Evolutionary conservation across 2,329 filamentous ascomycete genomes (phyloP).

Genomic region (Colletotrichum chrysophilum): DNA sequence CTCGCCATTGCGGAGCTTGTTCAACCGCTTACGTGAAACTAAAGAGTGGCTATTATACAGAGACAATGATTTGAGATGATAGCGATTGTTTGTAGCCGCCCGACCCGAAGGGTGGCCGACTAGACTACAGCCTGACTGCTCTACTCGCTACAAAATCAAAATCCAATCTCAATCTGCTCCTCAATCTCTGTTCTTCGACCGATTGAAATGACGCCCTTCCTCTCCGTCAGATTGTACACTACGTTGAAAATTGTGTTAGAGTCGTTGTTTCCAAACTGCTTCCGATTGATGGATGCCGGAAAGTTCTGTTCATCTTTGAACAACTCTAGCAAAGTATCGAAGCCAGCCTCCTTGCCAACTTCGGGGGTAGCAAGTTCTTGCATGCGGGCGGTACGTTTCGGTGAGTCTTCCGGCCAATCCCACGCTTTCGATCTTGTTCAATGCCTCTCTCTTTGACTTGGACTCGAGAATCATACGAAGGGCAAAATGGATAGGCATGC

Average conservation of each 20-base stretch:
- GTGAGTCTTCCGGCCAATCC: not conserved
- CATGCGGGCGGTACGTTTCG: not conserved
- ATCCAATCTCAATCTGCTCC: not conserved
- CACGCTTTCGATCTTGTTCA: not conserved
- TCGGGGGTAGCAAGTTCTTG: not conserved
- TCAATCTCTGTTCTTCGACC: not conserved
- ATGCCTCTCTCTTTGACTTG: not conserved
- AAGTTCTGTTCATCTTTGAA: not conserved
- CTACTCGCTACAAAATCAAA: not conserved
- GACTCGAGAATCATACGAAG: not conserved
- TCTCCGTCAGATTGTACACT: not conserved
- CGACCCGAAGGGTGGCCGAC: too few relatives aligned
- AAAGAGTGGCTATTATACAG: too few relatives aligned
- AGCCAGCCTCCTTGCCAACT: not conserved
- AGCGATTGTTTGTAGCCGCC: too few relatives aligned
- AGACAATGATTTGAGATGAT: too few relatives aligned
- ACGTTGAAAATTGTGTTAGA: not conserved
- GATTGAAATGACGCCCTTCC: not conserved
- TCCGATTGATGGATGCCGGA: not conserved
- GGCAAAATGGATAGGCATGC: not conserved
- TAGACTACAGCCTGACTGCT: not conserved
- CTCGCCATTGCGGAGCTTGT: too few relatives aligned
- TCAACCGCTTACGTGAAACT: too few relatives aligned
- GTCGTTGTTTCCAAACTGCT: not conserved
- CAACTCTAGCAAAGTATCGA: not conserved